Evolutionary conservation across 495 filamentous ascomycete species (phyloP).

Genomic region (Xylaria scruposa): DNA sequence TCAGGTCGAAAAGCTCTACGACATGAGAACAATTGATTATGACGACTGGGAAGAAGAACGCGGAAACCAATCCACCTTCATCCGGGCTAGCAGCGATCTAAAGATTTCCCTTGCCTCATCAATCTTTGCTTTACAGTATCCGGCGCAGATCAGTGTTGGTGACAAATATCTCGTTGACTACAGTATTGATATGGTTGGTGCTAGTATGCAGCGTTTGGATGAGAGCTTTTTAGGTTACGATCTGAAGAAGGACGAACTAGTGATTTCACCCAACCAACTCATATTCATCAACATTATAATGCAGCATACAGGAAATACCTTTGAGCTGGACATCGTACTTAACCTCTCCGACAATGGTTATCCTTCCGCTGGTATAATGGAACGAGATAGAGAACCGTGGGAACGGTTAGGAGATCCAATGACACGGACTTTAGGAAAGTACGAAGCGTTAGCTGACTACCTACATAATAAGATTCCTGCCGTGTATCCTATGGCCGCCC

Average conservation of each 20-base stretch:
- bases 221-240: neutral
- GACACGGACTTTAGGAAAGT: neutral
- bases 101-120: too few relatives aligned
- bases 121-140: too few relatives aligned
- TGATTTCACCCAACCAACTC: neutral
- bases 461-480: neutral
- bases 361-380: neutral
- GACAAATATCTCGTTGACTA: too few relatives aligned
- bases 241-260: neutral
- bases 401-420: neutral
- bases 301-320: neutral
- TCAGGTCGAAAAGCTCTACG: too few relatives aligned
- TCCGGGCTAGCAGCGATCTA: too few relatives aligned
- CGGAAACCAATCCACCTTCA: too few relatives aligned
- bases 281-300: neutral
- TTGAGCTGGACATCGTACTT: neutral
- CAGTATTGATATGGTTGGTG: neutral
- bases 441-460: neutral
- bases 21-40: too few relatives aligned
- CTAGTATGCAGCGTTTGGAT: neutral
- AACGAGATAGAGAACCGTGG: neutral
- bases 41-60: too few relatives aligned
- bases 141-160: too few relatives aligned
- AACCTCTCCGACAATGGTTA: neutral
- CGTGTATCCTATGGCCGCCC: neutral